Percentiles rank a stretch among this genome's conserved stretches.
phyloP scores from a whole-genome alignment of 352 stramenopile genomes.

The Aphanomyces cochlioides region DNA sequence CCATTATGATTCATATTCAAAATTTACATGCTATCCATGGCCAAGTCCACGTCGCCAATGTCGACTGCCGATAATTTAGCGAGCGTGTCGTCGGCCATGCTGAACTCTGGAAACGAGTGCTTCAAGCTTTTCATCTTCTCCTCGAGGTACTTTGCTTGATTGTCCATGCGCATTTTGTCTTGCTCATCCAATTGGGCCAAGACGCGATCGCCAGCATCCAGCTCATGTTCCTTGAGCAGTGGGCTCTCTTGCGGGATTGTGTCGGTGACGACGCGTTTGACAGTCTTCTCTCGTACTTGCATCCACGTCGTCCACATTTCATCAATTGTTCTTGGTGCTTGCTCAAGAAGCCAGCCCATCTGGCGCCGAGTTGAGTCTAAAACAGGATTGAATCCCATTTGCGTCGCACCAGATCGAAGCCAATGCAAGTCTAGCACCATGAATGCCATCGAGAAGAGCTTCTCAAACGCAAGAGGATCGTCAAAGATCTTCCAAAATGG shows the following conservation, averaged over 20 bases:
- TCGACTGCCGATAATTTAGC: slow-evolving; percentile 11
- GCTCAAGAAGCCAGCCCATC: slow-evolving; percentile 78
- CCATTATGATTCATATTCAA: not conserved
- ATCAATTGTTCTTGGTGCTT: slow-evolving; percentile 61
- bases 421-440: slow-evolving; percentile 81
- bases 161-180: slow-evolving; percentile 16
- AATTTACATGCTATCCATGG: not conserved
- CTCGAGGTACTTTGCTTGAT: slow-evolving; percentile 19
- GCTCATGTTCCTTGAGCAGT: not conserved
- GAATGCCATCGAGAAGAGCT: slow-evolving; percentile 81
- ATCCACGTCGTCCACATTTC: slow-evolving; percentile 85
- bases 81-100: not conserved
- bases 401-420: slow-evolving; percentile 71
- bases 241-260: not conserved
- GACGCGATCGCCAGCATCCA: slow-evolving; percentile 3
- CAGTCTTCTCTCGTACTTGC: slow-evolving; percentile 57
- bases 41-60: slow-evolving; percentile 9
- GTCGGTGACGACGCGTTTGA: slow-evolving; percentile 10
- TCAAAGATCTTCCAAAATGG: slow-evolving; percentile 82
- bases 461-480: slow-evolving; percentile 58
- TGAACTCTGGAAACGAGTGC: slow-evolving; percentile 15
- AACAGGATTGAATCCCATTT: slow-evolving; percentile 82
- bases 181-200: slow-evolving; percentile 4
- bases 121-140: slow-evolving; percentile 4
- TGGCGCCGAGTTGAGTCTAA: slow-evolving; percentile 70